Percentiles rank a stretch among this genome's conserved stretches.
phyloP scores from a whole-genome alignment of 2,329 filamentous ascomycete species.

The Parastagonospora avenae region DNA sequence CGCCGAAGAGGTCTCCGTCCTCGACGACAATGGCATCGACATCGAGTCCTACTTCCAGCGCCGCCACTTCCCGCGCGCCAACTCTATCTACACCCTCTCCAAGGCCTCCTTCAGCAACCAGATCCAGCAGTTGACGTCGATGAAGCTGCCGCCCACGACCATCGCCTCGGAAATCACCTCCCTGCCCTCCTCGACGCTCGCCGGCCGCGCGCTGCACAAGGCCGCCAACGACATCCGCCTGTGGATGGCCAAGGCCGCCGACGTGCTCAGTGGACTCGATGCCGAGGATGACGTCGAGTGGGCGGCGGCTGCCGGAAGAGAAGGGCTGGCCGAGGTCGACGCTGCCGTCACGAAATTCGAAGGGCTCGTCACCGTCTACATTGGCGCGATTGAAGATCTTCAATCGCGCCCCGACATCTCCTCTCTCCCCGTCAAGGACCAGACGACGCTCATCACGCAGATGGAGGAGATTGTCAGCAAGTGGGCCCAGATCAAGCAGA shows the following conservation, averaged over 20 bases:
- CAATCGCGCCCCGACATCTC: constrained; percentile 79
- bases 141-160: constrained; percentile 85
- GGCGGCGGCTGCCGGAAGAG: constrained; percentile 85
- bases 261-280: constrained; percentile 86
- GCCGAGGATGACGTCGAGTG: constrained; percentile 98
- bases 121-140: constrained; percentile 86
- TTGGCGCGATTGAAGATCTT: constrained; percentile 89
- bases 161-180: constrained; percentile 82
- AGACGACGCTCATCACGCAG: constrained; percentile 77
- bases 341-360: constrained; percentile 82
- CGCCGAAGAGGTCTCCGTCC: constrained; percentile 33
- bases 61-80: constrained; percentile 63
- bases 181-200: constrained; percentile 83
- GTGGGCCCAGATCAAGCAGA: constrained; percentile 81
- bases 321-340: constrained; percentile 73
- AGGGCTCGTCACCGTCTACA: constrained; percentile 87
- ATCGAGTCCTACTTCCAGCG: constrained; percentile 70
- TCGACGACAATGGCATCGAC: constrained; percentile 52
- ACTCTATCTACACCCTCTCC: constrained; percentile 92
- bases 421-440: constrained; percentile 70
- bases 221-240: constrained; percentile 90
- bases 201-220: constrained; percentile 79
- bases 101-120: constrained; percentile 92
- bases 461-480: constrained; percentile 87
- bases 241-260: constrained; percentile 91